Evolutionary conservation across 169 alveolate species (phyloP).

Genomic region (Plasmodium coatneyi): DNA sequence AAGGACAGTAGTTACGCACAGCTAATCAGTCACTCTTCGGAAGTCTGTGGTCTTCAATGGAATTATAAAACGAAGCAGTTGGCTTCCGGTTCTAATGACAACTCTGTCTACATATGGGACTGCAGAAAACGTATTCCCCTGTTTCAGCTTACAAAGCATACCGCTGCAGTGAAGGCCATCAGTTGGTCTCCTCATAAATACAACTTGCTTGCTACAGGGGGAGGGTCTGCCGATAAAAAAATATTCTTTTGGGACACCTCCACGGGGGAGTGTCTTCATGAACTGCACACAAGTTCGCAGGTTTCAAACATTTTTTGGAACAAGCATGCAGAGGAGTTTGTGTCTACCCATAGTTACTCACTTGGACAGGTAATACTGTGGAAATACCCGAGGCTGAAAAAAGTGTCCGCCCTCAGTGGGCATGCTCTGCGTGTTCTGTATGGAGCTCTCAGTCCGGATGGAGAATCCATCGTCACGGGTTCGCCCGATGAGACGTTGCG

Average conservation of each 20-base stretch:
- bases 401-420: conserved; percentile 87
- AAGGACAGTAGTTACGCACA: conserved; percentile 78
- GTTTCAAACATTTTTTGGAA: conserved; percentile 96
- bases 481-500: conserved; percentile 96
- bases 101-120: conserved; percentile 93
- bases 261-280: conserved; percentile 86
- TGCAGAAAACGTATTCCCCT: conserved; percentile 85
- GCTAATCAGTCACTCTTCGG: conserved; percentile 89
- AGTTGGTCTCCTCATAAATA: conserved; percentile 97
- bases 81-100: conserved; percentile 97
- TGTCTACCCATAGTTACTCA: conserved; percentile 97
- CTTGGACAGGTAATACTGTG: conserved; percentile 94
- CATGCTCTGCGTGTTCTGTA: conserved; percentile 96
- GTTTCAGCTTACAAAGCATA: conserved; percentile 86
- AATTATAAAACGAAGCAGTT: conserved; percentile 89
- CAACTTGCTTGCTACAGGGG: conserved; percentile 95
- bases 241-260: conserved; percentile 96
- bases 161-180: conserved; percentile 96
- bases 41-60: conserved; percentile 93
- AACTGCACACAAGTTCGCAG: conserved; percentile 93
- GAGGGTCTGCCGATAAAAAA: conserved; percentile 97
- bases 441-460: conserved; percentile 95
- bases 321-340: conserved; percentile 92
- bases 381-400: conserved; percentile 93
- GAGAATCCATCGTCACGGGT: conserved; percentile 94